Evolutionary conservation across 2,329 filamentous ascomycete genomes (phyloP), one percentile per base, ranked within the genome.

Genomic region (Dactylonectria estremocensis): DNA sequence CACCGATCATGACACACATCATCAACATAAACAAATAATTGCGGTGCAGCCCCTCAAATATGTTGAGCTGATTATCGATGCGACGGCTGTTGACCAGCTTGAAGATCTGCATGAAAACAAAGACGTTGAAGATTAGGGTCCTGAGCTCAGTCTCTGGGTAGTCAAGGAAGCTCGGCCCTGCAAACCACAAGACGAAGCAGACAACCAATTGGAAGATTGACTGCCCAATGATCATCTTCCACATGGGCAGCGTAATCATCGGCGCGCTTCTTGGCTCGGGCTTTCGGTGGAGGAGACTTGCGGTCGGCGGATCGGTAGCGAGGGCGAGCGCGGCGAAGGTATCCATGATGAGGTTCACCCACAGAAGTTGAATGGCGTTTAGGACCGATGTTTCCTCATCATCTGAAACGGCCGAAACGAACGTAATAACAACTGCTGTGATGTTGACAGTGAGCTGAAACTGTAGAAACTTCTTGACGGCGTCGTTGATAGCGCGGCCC

Each of bases 211-310:
- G 92, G 78, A 92, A 95, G 69, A 95, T 89, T 6, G 92, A 87
- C 78, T 96, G 92, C 0, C 93, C 93, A 60, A 95, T 88, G 67
- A 96, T 95, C 93, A 95, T 96, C 83, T 96, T 96, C 91, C 92
- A 93, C 93, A 95, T 95, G 13, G 7, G 81, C 64, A 89, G 81
- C 1, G 91, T 93, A 75, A 94, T 93, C 10, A 94, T 82, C 1
- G 91, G 87, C 3, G 91, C 90, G 59, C 86, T 90, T 79, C 93
- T 94, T 7, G 77, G 77, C 69, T 83, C 81, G 2, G 82, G 82
- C 4, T 74, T 72, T 37, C 88, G 85, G 68, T 90, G 78, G n/a
- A 90, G 84, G 55, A 90, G 85, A 16, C 24, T 49, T 22, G 50
- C 61, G 10, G 61, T 68, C 1, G 66, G 61, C 8, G 66, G 66